Conservation (phyloP, 495 filamentous ascomycete genomes). For the Glonium stellatum region DNA sequence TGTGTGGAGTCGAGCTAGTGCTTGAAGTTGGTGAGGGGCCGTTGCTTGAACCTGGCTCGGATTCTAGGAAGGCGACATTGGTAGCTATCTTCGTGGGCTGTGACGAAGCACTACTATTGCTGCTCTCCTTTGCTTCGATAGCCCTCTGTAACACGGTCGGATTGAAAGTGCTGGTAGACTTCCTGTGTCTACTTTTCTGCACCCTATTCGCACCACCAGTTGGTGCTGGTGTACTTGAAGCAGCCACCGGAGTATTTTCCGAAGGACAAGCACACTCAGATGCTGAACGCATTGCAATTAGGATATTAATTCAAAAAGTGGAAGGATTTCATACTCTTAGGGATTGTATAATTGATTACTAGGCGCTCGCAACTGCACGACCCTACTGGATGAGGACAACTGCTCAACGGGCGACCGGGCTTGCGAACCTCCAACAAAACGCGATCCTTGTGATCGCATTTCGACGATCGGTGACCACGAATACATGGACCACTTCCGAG, state of each 20-base stretch:
- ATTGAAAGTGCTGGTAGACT: conserved; percentile 15
- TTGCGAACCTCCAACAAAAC: conserved; percentile 74
- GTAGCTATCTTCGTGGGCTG: conserved; percentile 12
- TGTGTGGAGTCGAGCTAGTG: conserved; percentile 24
- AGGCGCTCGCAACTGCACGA: conserved; percentile 51
- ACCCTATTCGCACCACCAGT: conserved; percentile 10
- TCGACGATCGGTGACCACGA: conserved; percentile 77
- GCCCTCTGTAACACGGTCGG: conserved; percentile 14
- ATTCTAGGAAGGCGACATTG: conserved; percentile 10
- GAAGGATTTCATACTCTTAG: conserved; percentile 20
- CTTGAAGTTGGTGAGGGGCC: conserved; percentile 23
- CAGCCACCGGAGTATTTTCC: not conserved
- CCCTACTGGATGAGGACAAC: conserved; percentile 65
- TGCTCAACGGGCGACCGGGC: conserved; percentile 68
- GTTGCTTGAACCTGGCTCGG: conserved; percentile 20
- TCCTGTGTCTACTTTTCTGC: conserved; percentile 18
- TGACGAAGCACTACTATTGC: conserved; percentile 10
- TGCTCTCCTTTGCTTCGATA: conserved; percentile 19
- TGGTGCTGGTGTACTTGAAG: not conserved
- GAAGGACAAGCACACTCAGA: conserved; percentile 22
- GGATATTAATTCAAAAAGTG: not conserved
- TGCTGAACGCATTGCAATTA: conserved; percentile 8
- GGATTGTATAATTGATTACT: conserved; percentile 40
- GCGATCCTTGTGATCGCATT: conserved; percentile 69
- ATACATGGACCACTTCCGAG: conserved; percentile 67